phyloP scores from a whole-genome alignment of 2,329 filamentous ascomycete genomes.

The Claviceps citrina region DNA sequence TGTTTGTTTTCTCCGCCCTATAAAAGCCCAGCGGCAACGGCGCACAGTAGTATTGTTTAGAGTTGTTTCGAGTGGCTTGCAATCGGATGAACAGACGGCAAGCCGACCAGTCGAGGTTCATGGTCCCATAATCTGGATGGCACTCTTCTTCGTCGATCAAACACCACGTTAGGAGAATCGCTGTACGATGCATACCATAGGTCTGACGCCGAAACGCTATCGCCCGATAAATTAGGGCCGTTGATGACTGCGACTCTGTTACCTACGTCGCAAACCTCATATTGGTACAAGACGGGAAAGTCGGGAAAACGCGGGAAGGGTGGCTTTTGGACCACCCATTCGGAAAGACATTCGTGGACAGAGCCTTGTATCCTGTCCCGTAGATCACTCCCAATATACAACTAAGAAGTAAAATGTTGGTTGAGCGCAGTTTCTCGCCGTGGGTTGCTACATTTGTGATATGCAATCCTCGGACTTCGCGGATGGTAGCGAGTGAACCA shows the following conservation, averaged over 20 bases:
- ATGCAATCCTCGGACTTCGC: no score
- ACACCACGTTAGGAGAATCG: background rate
- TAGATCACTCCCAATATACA: constrained; percentile 3
- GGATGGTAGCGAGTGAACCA: no score
- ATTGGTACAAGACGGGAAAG: background rate
- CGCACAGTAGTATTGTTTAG: background rate
- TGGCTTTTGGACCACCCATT: background rate
- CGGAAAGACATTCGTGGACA: no score
- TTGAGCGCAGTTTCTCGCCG: background rate
- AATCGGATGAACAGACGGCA: background rate
- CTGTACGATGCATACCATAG: constrained; percentile 1
- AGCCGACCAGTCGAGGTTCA: background rate
- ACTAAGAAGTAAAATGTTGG: background rate
- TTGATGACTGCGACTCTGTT: background rate
- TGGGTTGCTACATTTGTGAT: background rate
- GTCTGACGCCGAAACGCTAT: constrained; percentile 1
- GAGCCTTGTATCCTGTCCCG: background rate
- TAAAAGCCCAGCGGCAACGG: constrained; percentile 24
- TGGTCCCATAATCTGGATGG: background rate
- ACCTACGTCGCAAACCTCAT: background rate
- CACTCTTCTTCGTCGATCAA: background rate
- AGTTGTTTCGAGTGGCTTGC: background rate
- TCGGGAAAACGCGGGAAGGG: background rate
- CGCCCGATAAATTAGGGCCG: background rate
- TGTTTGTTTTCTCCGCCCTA: constrained; percentile 67